Base-by-base conservation (phyloP, 2,329 filamentous ascomycete species). In the Neospermospora avenae region DNA sequence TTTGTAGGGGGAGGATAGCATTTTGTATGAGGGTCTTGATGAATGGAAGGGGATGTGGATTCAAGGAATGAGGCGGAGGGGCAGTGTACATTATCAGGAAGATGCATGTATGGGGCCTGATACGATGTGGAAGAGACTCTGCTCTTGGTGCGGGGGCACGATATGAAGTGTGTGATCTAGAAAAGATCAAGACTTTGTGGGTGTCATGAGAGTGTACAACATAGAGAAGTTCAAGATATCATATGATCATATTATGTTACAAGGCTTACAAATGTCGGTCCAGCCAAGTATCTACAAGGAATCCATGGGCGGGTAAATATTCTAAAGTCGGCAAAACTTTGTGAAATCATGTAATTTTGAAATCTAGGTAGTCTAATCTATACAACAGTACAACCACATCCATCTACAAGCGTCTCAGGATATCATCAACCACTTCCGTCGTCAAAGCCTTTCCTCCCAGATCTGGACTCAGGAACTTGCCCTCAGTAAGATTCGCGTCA, bases 391-490 rank as follows among this genome's bases (percentile, higher is more conserved):
- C 11, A 31, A 5, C 54, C 13, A 44, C 37, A 51, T 44, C 56
- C 37, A 63, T 60, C 67, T 88, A 97, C 77, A 97, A 75, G 71
- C 89, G 85, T 80, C 81, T 90, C 67, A 97, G 81, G 54, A 98
- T 88, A 76, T 98, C 93, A 70, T 90, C 82, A 49, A 97, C 80
- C 34, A 98, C 91, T 77, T 98, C 85, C 68, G 90, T 84, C 4
- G 95, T 98, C 67, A 84, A 89, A 52, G 93, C 91, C 70, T 82
- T 89, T 48, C 95, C 95, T 56, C 95, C 93, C 73, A 99, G 81
- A 74, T 99, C 95, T 20, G 95, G 95, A 72, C 85, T 95, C 66
- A 98, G 77, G 65, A 93, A 80, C 78, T 82, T 88, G 63, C 87
- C 93, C 72, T 95, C 92, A 74, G 88, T 88, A 35, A 99, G 78